A percentile compares a stretch with the other conserved stretches of the same genome.
Conservation (phyloP, 1,284 basidiomycete species). For the Sparassis latifolia region DNA sequence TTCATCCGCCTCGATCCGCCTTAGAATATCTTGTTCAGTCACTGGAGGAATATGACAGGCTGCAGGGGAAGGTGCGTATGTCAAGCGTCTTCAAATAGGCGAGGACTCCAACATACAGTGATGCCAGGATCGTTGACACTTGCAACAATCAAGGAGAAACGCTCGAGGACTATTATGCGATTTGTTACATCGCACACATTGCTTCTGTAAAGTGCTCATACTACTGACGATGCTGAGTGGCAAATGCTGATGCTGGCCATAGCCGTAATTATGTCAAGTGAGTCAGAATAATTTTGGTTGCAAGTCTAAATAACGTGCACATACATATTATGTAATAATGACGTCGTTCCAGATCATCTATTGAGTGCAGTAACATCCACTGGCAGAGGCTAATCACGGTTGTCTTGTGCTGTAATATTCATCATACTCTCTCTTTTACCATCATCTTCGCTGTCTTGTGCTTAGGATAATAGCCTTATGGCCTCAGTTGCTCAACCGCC, state of each 20-base stretch:
- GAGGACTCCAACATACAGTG: slow-evolving; percentile 11
- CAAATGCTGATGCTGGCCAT: too few species aligned
- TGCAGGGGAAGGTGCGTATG: neutral
- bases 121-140: slow-evolving; percentile 17
- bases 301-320: neutral
- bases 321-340: neutral
- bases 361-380: neutral
- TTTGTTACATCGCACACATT: slow-evolving; percentile 12
- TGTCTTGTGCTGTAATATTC: neutral
- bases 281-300: neutral
- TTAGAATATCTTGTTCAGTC: slow-evolving; percentile 4
- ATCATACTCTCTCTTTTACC: neutral
- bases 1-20: slow-evolving; percentile 3
- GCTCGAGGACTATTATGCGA: slow-evolving; percentile 9
- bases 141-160: slow-evolving; percentile 16
- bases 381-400: neutral
- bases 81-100: neutral
- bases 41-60: slow-evolving; percentile 18
- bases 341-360: neutral
- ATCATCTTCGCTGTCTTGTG: too few species aligned
- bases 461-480: slow-evolving; percentile 8
- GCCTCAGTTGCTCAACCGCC: slow-evolving; percentile 20
- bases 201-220: slow-evolving; percentile 1
- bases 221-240: too few species aligned
- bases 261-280: neutral